Evolutionary conservation across 768 basidiomycete genomes (phyloP), one percentile per base, ranked within the genome.

Genomic region (Xerocomellus chrysenteron): DNA sequence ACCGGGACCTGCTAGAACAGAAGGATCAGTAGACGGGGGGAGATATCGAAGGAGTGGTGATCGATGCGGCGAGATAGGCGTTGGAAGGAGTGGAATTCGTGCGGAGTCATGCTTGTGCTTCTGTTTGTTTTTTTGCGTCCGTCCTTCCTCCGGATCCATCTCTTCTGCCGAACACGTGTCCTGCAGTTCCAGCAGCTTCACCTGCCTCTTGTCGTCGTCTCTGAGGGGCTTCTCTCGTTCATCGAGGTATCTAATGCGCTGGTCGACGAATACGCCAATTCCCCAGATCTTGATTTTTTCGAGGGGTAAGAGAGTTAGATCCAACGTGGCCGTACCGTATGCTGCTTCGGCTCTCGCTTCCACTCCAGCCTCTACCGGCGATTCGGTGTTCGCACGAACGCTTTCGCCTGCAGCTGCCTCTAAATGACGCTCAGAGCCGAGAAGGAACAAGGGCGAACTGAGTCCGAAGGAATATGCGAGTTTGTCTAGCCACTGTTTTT

Each of bases 401-500:
- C 40, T 33, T 28, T 45, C 42, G 47, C 28, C 37, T 26, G 47
- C 10, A 17, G 37, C 36, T 5, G 41, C 43, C 33, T 50, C 56
- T 11, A 53, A 11, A 49, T 42, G 57, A 24, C 51, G 61, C 19
- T 46, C 47, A 32, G 68, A 60, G 37, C 95, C 95, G 45, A 97
- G 86, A n/a, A 87, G 82, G 72, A 97, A 92, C 57, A 87, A 88
- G 58, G 91, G 85, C 8, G 88, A 89, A 17, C 85, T 85, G 19
- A 94, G 73, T 0, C 83, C 81, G 44, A 96, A 84, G 28, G 92
- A 74, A 65, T 96, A 98, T 51, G 90, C 86, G 62, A 94, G 71
- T 67, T 94, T 90, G 46, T 83, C 82, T 56, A 95, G 94, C 97
- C 97, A 99, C 60, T 91, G 85, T 19, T 90, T 78, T 67, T 98